Conservation (phyloP, 2,329 filamentous ascomycete genomes). For the Aschersonia sp. region DNA sequence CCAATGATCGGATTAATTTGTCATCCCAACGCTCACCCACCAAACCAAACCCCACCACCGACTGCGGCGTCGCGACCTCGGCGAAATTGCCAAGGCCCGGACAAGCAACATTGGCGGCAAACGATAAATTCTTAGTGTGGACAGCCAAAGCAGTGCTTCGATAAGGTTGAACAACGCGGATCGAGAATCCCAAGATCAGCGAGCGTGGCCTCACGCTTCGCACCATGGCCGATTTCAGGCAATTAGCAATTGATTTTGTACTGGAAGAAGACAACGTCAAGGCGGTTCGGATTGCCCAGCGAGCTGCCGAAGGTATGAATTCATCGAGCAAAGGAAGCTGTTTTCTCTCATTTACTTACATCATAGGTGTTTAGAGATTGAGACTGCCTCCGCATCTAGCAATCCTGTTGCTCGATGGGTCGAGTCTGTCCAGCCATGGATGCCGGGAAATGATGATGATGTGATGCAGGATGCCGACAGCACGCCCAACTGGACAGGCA, state of each 20-base stretch:
- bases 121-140: too few species aligned
- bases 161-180: too few species aligned
- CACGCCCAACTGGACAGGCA: conserved; percentile 35
- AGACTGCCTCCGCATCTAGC: conserved; percentile 25
- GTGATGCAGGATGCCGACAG: conserved; percentile 22
- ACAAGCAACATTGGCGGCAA: too few species aligned
- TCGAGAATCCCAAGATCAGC: too few species aligned
- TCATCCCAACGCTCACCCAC: too few species aligned
- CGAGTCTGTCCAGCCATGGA: conserved; percentile 39
- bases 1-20: too few species aligned
- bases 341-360: neutral
- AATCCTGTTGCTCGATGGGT: conserved; percentile 39
- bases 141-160: too few species aligned
- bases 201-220: neutral
- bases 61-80: neutral
- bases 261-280: conserved; percentile 31
- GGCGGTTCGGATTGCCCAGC: conserved; percentile 24
- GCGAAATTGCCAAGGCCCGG: neutral
- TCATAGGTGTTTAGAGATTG: conserved; percentile 23
- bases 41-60: neutral
- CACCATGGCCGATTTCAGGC: conserved; percentile 34
- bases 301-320: conserved; percentile 26
- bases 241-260: conserved; percentile 39
- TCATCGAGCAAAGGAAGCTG: neutral
- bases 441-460: conserved; percentile 26